These are phyloP conservation scores for Plasmodium coatneyi DNA, from an alignment of 169 alveolate genomes.

Conservation along the genomic window DNA sequence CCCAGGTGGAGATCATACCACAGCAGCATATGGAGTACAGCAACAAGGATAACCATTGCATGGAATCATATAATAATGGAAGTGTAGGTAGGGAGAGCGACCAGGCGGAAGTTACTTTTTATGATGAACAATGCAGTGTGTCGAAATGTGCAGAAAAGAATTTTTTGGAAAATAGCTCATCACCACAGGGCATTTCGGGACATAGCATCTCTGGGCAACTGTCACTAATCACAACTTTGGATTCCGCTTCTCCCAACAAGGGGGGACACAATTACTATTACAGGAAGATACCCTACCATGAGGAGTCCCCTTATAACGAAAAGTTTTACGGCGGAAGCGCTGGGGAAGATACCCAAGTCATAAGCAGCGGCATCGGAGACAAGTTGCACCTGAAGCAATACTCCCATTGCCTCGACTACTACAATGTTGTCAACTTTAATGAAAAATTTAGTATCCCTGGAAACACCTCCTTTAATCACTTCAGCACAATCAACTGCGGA, in stretches of 20 bases:
- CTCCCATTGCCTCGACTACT: neutral
- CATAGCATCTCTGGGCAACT: neutral
- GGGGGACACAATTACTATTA: neutral
- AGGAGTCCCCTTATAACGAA: conserved; percentile 7
- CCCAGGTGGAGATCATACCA: neutral
- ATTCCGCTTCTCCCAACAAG: neutral
- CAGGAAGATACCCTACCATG: neutral
- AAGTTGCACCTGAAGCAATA: neutral
- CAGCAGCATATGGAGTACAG: neutral
- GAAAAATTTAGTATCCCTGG: neutral
- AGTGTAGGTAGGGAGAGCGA: neutral
- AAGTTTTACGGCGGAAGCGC: neutral
- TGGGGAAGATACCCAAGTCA: neutral
- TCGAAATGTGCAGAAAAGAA: neutral
- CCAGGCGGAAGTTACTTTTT: neutral
- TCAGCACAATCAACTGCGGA: neutral
- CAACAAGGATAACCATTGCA: neutral
- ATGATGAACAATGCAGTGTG: neutral
- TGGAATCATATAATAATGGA: neutral
- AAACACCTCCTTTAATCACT: neutral
- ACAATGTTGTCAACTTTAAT: neutral
- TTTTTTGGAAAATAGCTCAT: neutral
- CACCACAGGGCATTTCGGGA: neutral
- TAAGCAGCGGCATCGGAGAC: neutral
- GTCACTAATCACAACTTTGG: neutral